These are phyloP conservation scores for Coix lacrymajobi DNA, from an alignment of 176 grass and related monocot species.

Conservation along the genomic window DNA sequence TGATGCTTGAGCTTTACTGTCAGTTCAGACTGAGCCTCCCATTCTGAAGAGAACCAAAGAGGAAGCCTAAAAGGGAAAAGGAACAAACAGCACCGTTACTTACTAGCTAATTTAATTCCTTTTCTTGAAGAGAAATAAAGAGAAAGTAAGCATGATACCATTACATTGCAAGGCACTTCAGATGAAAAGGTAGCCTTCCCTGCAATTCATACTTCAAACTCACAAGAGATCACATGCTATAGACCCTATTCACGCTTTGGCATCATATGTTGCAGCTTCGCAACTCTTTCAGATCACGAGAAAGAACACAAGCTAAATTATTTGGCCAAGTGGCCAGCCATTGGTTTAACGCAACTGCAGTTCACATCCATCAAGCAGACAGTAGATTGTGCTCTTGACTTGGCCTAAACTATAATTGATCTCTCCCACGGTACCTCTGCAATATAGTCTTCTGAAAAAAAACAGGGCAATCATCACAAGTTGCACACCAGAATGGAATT, in stretches of 20 bases:
- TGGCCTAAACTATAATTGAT: neutral
- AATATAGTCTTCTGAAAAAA: neutral
- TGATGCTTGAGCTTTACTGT: neutral
- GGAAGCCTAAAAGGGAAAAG: conserved; percentile 15
- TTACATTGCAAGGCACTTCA: conserved; percentile 41
- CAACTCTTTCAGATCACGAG: conserved; percentile 1
- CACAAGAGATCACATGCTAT: conserved; percentile 28
- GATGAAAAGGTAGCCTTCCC: conserved; percentile 24
- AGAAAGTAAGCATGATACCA: conserved; percentile 27
- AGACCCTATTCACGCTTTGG: conserved; percentile 31
- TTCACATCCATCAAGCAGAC: neutral
- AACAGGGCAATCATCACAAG: conserved; percentile 16
- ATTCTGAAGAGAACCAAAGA: conserved; percentile 5
- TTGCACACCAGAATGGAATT: conserved; percentile 62
- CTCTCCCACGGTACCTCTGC: neutral
- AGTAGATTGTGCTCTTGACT: neutral
- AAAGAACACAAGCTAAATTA: conserved; percentile 17
- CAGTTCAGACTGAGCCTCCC: neutral
- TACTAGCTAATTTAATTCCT: conserved; percentile 15
- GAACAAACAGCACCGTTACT: conserved; percentile 2
- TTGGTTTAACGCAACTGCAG: conserved; percentile 3
- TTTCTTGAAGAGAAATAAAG: conserved; percentile 14
- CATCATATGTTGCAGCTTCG: conserved; percentile 13
- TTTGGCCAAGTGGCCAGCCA: conserved; percentile 25
- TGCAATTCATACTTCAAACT: conserved; percentile 2